Evolutionary conservation across 495 filamentous ascomycete genomes (phyloP).

Genomic region (Penicillium atrosanguineum): DNA sequence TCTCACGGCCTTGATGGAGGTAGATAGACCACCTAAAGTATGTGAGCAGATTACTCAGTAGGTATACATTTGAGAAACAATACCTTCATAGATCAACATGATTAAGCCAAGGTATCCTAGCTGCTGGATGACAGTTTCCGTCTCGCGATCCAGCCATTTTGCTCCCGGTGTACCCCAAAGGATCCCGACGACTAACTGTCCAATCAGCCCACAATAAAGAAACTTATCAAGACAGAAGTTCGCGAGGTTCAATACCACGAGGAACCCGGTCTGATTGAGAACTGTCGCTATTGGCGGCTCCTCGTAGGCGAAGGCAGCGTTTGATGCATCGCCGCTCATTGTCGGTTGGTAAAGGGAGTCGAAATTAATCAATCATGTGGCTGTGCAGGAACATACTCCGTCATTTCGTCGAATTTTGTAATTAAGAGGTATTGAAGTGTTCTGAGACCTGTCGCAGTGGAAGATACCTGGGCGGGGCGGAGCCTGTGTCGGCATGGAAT

Average conservation of each 20-base stretch:
- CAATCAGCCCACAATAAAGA: slow-evolving; percentile 70
- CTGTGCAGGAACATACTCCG: too few species aligned
- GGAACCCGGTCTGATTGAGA: slow-evolving; percentile 61
- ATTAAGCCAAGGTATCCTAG: slow-evolving; percentile 78
- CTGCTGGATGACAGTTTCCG: slow-evolving; percentile 59
- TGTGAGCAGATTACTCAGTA: neutral
- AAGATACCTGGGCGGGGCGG: too few species aligned
- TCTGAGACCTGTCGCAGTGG: too few species aligned
- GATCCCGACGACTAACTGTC: slow-evolving; percentile 71
- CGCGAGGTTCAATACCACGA: slow-evolving; percentile 61
- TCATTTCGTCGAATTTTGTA: too few species aligned
- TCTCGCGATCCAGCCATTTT: slow-evolving; percentile 46
- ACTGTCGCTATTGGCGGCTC: slow-evolving; percentile 58
- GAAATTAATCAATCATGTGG: too few species aligned
- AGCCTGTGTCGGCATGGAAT: too few species aligned
- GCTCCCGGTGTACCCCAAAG: slow-evolving; percentile 63
- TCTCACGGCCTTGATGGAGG: slow-evolving; percentile 55
- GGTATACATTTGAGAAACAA: neutral
- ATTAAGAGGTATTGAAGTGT: too few species aligned
- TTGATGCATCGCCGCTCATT: too few species aligned
- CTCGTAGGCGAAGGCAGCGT: slow-evolving; percentile 43
- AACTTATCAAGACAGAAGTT: slow-evolving; percentile 58
- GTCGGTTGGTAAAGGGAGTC: too few species aligned
- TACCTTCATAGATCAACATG: slow-evolving; percentile 70
- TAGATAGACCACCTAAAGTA: slow-evolving; percentile 61